phyloP scores from a whole-genome alignment of 169 alveolate species.

The Theileria sp. region DNA sequence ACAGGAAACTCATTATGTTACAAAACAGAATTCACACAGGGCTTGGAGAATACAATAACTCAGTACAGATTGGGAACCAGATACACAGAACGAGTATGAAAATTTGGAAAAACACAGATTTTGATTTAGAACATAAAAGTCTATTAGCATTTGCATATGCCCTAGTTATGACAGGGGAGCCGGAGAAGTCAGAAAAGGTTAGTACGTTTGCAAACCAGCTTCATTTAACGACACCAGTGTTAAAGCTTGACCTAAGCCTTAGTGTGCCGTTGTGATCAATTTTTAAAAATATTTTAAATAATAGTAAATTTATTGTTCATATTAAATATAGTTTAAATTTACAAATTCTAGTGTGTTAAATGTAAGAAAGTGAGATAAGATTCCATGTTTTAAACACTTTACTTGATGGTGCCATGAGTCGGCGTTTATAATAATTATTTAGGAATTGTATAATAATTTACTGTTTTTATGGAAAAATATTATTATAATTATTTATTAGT shows the following conservation, averaged over 20 bases:
- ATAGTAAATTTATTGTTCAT: not conserved
- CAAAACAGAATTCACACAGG: slow-evolving; percentile 41
- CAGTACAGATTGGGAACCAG: slow-evolving; percentile 20
- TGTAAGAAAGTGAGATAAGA: slow-evolving; percentile 7
- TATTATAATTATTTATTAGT: no score
- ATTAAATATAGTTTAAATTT: not conserved
- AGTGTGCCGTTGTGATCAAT: slow-evolving; percentile 32
- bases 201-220: slow-evolving; percentile 50
- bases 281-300: not conserved
- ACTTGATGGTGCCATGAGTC: not conserved
- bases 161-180: slow-evolving; percentile 44
- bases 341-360: not conserved
- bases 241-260: slow-evolving; percentile 55
- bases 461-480: not conserved
- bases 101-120: slow-evolving; percentile 39
- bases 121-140: slow-evolving; percentile 29
- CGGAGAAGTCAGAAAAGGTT: slow-evolving; percentile 7
- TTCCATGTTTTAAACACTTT: not conserved
- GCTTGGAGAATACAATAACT: slow-evolving; percentile 5
- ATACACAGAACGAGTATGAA: slow-evolving; percentile 28
- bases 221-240: slow-evolving; percentile 35
- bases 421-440: not conserved
- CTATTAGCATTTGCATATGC: slow-evolving; percentile 36
- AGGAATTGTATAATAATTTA: not conserved
- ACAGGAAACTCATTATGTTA: slow-evolving; percentile 38